These are phyloP conservation scores for Candida tropicalis DNA, from an alignment of 1,139 yeast genomes.

Conservation along the genomic window DNA sequence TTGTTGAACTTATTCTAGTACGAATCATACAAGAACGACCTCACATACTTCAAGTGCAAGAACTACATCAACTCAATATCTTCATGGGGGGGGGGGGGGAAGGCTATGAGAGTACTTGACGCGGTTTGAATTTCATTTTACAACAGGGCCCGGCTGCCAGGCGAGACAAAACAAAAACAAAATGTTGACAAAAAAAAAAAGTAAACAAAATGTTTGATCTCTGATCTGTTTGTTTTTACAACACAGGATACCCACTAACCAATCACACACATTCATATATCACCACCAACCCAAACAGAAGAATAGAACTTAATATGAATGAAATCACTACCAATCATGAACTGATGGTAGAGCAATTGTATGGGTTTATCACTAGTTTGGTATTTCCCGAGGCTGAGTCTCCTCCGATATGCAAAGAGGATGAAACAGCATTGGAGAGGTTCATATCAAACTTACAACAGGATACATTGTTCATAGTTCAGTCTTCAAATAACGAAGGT, in stretches of 20 bases:
- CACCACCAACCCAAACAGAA: too few relatives aligned
- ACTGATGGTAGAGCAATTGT: conserved; percentile 11
- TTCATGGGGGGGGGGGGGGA: too few relatives aligned
- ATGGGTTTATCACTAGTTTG: conserved; percentile 9
- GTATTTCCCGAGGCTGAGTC: conserved; percentile 3
- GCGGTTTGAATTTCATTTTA: too few relatives aligned
- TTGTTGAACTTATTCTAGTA: too few relatives aligned
- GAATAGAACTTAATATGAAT: too few relatives aligned
- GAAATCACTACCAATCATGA: neutral
- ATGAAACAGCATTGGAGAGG: conserved; percentile 13
- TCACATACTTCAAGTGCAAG: too few relatives aligned
- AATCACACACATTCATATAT: neutral
- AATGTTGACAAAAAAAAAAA: conserved; percentile 18
- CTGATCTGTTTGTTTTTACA: conserved; percentile 2
- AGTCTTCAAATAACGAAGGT: conserved; percentile 6
- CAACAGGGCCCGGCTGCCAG: too few relatives aligned
- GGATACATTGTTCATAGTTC: conserved; percentile 20
- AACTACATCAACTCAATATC: too few relatives aligned
- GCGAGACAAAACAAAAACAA: conserved; percentile 98
- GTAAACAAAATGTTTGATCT: conserved; percentile 1
- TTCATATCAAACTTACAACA: conserved; percentile 19
- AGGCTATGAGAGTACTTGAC: too few relatives aligned
- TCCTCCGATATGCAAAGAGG: neutral
- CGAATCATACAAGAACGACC: too few relatives aligned
- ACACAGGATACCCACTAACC: neutral